Base-by-base conservation (phyloP, 2,329 filamentous ascomycete genomes). In the Talaromyces atroroseus region DNA sequence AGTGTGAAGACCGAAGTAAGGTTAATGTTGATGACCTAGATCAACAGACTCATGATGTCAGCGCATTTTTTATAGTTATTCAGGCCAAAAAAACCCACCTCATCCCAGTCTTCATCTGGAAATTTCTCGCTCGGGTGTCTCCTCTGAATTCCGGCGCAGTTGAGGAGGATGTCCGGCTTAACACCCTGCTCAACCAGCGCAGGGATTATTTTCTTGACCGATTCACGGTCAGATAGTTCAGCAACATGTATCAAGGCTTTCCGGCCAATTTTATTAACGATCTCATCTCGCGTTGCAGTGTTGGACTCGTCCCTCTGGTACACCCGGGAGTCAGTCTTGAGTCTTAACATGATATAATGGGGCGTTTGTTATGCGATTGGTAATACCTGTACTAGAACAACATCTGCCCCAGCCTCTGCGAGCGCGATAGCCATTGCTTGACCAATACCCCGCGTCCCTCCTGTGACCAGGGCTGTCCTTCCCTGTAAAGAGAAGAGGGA, bases 71-170 rank as follows among this genome's bases (percentile, higher is more conserved):
- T 47, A 16, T 14, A 14, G 14, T 23, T 21, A 34, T 29, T 38
- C 40, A 48, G 21, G 46, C 45, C n/a, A n/a, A n/a, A 42, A 38
- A 34, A 52, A 64, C 66, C 51, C 57, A 82, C 82, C 65, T 87
- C 83, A 66, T 87, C 81, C 81, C 90, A 95, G 75, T 94, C 89
- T 46, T 77, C 74, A 67, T 88, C 83, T 0, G 89, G 89, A 68
- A 95, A 95, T 58, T 81, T 72, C 64, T 90, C 83, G 45, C 86
- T 84, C 0, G 88, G 83, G 71, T 94, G 88, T 14, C 90, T 81
- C 60, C 85, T 81, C 72, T 95, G 91, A 68, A 95, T 92, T 24
- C 91, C 91, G 18, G 88, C 91, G 74, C 89, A 92, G 76, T 92
- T 95, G 64, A 95, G 76, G 7, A 95, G 82, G 66, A 95, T 89